A percentile compares a stretch with the other conserved stretches of the same genome.
Conservation (phyloP, 306 rosid genomes). For the Vachellia pachyceras region DNA sequence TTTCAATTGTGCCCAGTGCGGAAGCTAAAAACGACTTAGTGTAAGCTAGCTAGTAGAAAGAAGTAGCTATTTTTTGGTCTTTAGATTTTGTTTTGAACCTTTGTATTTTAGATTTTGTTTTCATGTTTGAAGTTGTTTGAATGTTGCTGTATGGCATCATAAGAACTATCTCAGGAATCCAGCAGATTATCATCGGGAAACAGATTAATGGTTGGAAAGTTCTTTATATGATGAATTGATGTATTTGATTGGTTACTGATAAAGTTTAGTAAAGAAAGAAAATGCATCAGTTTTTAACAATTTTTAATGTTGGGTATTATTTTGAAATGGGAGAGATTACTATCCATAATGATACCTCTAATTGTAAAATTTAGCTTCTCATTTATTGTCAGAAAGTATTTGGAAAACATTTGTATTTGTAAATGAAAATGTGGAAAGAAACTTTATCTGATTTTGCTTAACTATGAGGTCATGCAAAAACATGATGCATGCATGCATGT, state of each 20-base stretch:
- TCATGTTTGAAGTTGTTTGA: too few species aligned
- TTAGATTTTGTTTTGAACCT: slow-evolving; percentile 11
- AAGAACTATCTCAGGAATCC: slow-evolving; percentile 35
- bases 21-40: not conserved
- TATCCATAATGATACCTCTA: too few species aligned
- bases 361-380: too few species aligned
- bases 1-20: not conserved
- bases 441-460: too few species aligned
- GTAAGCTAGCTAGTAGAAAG: not conserved
- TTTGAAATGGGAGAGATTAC: too few species aligned
- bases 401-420: too few species aligned
- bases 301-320: not conserved
- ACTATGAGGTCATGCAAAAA: too few species aligned
- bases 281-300: not conserved
- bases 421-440: too few species aligned
- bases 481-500: too few species aligned
- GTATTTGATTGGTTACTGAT: slow-evolving; percentile 44
- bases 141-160: not conserved
- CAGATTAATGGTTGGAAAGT: slow-evolving; percentile 48
- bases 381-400: too few species aligned
- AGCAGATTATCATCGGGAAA: slow-evolving; percentile 22
- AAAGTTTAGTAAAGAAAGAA: slow-evolving; percentile 25
- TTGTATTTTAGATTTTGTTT: not conserved
- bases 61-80: slow-evolving; percentile 4
- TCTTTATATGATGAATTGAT: slow-evolving; percentile 23